These are phyloP conservation scores for Pistacia atlantica DNA, from an alignment of 345 rosid genomes.

Conservation along the genomic window DNA sequence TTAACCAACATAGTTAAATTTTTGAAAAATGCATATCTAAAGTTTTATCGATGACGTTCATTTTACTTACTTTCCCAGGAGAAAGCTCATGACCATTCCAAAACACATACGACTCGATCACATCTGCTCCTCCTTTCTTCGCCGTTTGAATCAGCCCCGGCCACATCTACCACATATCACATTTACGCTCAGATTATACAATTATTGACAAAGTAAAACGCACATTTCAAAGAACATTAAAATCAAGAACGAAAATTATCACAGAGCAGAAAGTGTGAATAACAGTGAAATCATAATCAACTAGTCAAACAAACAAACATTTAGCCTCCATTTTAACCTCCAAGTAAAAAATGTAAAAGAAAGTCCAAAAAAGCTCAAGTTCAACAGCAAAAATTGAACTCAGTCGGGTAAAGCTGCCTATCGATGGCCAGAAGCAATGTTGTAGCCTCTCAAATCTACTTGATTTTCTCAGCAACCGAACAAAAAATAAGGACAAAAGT, in stretches of 20 bases:
- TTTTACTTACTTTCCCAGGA: slow-evolving; percentile 58
- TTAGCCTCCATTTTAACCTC: neutral
- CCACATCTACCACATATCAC: slow-evolving; percentile 70
- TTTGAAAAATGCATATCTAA: neutral
- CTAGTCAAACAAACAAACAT: neutral
- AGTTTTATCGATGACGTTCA: neutral
- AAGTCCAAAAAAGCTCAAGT: neutral
- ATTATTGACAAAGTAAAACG: neutral
- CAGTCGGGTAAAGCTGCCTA: neutral
- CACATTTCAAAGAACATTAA: neutral
- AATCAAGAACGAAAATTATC: neutral
- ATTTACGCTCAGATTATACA: slow-evolving; percentile 12
- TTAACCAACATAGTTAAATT: neutral
- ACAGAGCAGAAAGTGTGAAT: neutral
- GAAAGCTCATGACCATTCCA: slow-evolving; percentile 95
- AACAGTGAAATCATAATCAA: neutral
- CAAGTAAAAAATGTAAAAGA: neutral
- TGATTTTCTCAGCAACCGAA: neutral
- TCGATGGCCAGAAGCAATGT: neutral
- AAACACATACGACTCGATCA: slow-evolving; percentile 85
- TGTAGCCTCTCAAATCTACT: neutral
- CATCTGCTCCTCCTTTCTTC: slow-evolving; percentile 86
- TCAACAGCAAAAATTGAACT: no score
- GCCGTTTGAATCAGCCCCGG: slow-evolving; percentile 82
- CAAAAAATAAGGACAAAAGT: neutral